phyloP scores from a whole-genome alignment of 306 rosid genomes.

The Trifolium subterraneum region DNA sequence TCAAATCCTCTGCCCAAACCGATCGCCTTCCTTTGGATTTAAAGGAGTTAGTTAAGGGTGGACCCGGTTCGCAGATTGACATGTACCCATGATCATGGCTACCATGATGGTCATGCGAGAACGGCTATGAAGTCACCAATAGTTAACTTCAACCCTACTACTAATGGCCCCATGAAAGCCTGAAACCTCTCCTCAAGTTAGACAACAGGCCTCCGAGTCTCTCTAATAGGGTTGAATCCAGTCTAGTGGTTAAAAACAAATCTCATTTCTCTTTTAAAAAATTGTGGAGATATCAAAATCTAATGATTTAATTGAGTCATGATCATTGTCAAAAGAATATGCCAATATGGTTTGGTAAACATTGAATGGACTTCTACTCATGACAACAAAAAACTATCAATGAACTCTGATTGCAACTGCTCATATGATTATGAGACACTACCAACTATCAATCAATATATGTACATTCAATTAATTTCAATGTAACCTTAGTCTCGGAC shows the following conservation, averaged over 20 bases:
- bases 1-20: too few species aligned
- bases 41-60: too few species aligned
- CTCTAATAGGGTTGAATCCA: too few species aligned
- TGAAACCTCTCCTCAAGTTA: too few species aligned
- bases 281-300: not conserved
- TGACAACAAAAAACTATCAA: not conserved
- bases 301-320: not conserved
- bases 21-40: too few species aligned
- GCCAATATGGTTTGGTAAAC: not conserved
- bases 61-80: too few species aligned
- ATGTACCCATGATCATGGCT: too few species aligned
- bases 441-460: not conserved
- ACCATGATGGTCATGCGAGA: too few species aligned
- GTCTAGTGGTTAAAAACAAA: not conserved
- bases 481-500: not conserved
- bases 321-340: not conserved
- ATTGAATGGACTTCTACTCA: not conserved
- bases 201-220: not conserved
- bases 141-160: not conserved
- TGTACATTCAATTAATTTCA: constrained; percentile 12
- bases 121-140: not conserved
- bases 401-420: not conserved
- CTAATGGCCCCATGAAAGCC: not conserved
- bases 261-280: not conserved
- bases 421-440: not conserved